Evolutionary conservation across 2,329 filamentous ascomycete species (phyloP), one percentile per base, ranked within the genome.

Genomic region (Pseudogymnoascus sp.): DNA sequence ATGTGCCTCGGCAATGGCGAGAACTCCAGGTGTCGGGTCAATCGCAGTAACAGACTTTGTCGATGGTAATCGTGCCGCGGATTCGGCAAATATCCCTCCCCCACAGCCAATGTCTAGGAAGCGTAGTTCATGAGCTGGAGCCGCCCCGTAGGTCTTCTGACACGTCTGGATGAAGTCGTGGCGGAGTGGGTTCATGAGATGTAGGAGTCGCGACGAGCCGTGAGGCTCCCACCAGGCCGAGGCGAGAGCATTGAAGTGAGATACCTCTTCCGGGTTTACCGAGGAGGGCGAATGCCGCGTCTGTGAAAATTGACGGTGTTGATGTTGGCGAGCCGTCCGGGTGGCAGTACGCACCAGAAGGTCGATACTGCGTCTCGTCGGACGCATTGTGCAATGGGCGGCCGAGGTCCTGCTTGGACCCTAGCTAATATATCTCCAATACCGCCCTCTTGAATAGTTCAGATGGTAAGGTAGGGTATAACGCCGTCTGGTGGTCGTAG

Each of bases 201-300:
- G 94, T 2, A 99, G 84, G 61, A 96, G 84, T 37, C 92, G 85
- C 3, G 91, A 96, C 5, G 92, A 87, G 58, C 94, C 94, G 70
- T 96, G 85, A 1, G 92, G 89, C 74, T 97, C 92, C 94, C 94
- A 99, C 94, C 94, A 99, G 68, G 87, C 87, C 65, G 89, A 89
- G 65, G 94, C 94, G 69, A 99, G 89, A 64, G 85, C 84, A 70
- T 91, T 91, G 82, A 99, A 99, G 77, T 99, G 94, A 15, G 88
- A 89, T 65, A 99, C 84, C 77, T 99, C 92, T 65, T 86, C 83
- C 59, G 89, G 82, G 68, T 95, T 95, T 74, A 99, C 89, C 60
- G 89, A 91, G 55, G 87, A 84, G 67, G 62, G 60, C 45, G 73
- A 71, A 45, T 71, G 45, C 10, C 45, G 45, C 2, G 45, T 52